Conservation (phyloP, 1,284 basidiomycete genomes). For the Ganoderma resinaceum region DNA sequence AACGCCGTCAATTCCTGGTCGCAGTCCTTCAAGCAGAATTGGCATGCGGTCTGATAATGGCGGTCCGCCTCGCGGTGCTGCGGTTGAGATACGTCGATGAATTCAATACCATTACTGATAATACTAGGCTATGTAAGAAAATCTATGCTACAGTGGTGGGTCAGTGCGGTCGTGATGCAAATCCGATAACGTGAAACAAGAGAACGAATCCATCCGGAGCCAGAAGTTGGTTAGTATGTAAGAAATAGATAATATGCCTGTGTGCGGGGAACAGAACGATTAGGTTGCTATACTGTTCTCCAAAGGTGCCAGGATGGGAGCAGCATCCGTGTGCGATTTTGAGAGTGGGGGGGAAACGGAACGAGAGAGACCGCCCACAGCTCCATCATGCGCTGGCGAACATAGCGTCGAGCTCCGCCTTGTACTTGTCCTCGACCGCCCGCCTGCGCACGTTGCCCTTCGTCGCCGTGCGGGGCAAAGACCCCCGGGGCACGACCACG, state of each 20-base stretch:
- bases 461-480: slow-evolving; percentile 68
- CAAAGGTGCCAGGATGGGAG: not conserved
- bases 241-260: slow-evolving; percentile 3
- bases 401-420: slow-evolving; percentile 56
- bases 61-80: not conserved
- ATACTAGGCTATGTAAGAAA: slow-evolving; percentile 3
- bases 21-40: not conserved
- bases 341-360: not conserved
- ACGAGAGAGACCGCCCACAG: not conserved
- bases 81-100: not conserved
- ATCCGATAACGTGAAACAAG: not conserved
- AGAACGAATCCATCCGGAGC: not conserved
- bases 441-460: slow-evolving; percentile 73
- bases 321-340: not conserved
- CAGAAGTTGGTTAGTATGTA: not conserved
- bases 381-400: slow-evolving; percentile 40
- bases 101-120: not conserved
- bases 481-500: slow-evolving; percentile 58
- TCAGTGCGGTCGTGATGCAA: not conserved
- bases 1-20: not conserved
- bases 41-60: not conserved
- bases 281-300: not conserved
- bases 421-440: slow-evolving; percentile 66
- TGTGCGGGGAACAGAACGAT: not conserved
- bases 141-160: slow-evolving; percentile 6